These are phyloP conservation scores for Aphanomyces cochlioides DNA, from an alignment of 352 stramenopile species.

Conservation along the genomic window DNA sequence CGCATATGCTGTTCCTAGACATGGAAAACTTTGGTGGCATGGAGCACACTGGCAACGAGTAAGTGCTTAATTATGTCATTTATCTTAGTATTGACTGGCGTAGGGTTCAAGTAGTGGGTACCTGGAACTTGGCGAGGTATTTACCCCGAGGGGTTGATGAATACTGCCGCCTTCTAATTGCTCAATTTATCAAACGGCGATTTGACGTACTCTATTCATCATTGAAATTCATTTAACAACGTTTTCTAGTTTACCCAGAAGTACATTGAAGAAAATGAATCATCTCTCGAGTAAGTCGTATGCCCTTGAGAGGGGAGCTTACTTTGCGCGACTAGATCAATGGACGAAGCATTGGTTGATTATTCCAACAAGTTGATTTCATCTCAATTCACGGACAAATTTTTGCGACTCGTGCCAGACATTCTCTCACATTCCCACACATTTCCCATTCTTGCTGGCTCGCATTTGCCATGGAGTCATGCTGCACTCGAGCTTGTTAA, in stretches of 20 bases:
- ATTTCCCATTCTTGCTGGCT: conserved; percentile 84
- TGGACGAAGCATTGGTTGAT: conserved; percentile 38
- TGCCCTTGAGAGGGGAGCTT: neutral
- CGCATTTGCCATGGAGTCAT: conserved; percentile 65
- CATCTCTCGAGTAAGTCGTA: neutral
- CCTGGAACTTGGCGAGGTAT: conserved; percentile 88
- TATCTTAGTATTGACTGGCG: neutral
- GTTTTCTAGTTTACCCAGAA: conserved; percentile 10
- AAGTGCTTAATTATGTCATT: conserved; percentile 60
- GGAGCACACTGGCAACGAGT: conserved; percentile 36
- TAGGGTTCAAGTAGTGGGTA: conserved; percentile 26
- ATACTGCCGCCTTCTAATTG: conserved; percentile 88
- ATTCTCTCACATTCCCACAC: conserved; percentile 67
- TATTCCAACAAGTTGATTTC: conserved; percentile 70
- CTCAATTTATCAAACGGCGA: conserved; percentile 78
- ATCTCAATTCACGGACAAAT: conserved; percentile 73
- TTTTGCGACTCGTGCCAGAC: conserved; percentile 71
- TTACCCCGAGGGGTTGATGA: conserved; percentile 76
- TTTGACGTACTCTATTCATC: conserved; percentile 36
- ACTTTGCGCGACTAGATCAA: neutral
- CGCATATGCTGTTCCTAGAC: conserved; percentile 93
- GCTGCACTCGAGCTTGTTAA: conserved; percentile 98
- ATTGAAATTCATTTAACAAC: neutral
- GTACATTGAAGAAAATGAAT: neutral
- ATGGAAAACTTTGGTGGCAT: conserved; percentile 95